Base-by-base conservation (phyloP, 176 grass and related monocot genomes). In the Coix lacrymajobi region DNA sequence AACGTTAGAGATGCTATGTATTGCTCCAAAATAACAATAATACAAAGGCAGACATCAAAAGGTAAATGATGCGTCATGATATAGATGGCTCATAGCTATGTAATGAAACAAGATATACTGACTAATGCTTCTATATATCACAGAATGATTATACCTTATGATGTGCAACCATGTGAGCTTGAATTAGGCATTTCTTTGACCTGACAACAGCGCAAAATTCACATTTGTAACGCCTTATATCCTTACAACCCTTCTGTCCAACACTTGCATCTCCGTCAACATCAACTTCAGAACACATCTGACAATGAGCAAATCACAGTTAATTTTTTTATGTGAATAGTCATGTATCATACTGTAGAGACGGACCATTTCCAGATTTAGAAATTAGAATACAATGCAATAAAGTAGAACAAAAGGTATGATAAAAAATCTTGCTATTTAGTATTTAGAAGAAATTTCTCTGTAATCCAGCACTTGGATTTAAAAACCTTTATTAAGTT, bases 211-310 rank as follows among this genome's bases (percentile, higher is more conserved):
- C 71, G 57, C 89, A 94, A 77, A 87, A 89, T 30, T 87, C 87
- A 87, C 92, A 94, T 45, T 83, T 80, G 76, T 92, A 89, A 60
- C 78, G 84, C 31, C 89, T 92, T 60, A 92, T 80, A 77, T 94
- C 73, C 56, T 66, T 89, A 71, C 6, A 51, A 61, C 28, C 29
- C 13, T 40, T 74, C 5, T 69, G 79, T 39, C 70, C 29, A 73
- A 63, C 30, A 14, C 37, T 57, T 20, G n/a, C 43, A 30, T 65
- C 81, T 19, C 46, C 39, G 8, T 43, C 37, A 5, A 78, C 72
- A 66, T 81, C 72, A 71, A 51, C 72, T 69, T 57, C 86, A 73
- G 83, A 89, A 76, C 43, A 82, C 83, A 90, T 90, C 88, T 90
- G 77, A 46, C 38, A 81, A 62, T 48, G 11, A 8, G 22, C 14